These are phyloP conservation scores for Saccharum hybrid DNA, from an alignment of 202 grass and related monocot genomes.

Conservation along the genomic window DNA sequence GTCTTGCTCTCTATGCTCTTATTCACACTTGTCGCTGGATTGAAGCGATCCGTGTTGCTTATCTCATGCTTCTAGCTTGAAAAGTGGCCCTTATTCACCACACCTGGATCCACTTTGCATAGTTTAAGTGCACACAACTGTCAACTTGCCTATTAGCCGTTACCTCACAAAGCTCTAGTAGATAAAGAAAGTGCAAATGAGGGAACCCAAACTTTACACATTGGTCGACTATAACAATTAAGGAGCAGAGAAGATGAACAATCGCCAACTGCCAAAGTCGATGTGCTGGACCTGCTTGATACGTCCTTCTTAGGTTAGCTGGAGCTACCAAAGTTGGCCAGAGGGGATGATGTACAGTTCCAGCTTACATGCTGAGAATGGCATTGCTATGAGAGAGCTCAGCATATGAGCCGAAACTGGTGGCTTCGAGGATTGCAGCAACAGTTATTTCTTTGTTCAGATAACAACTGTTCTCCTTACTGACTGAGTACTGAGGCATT, in stretches of 20 bases:
- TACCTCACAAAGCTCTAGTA: neutral
- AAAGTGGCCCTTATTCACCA: constrained; percentile 4
- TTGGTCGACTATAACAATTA: neutral
- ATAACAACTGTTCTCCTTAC: neutral
- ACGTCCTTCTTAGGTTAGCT: constrained; percentile 3
- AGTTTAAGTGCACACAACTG: neutral
- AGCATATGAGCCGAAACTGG: constrained; percentile 13
- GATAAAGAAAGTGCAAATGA: constrained; percentile 1
- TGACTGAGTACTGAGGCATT: neutral
- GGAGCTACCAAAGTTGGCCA: constrained; percentile 5
- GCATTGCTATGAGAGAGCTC: neutral
- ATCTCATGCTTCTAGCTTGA: neutral
- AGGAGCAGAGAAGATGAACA: neutral
- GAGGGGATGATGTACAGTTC: neutral
- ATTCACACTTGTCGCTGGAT: neutral
- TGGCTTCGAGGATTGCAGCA: constrained; percentile 8
- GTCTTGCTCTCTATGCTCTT: neutral
- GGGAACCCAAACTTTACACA: neutral
- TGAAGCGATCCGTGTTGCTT: constrained; percentile 32
- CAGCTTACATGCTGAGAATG: neutral
- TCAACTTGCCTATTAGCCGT: neutral
- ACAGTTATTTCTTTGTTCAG: neutral
- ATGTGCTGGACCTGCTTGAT: constrained; percentile 14
- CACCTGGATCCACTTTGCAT: constrained; percentile 1
- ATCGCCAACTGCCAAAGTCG: neutral